Conservation (phyloP, 208 protist species). For the Leptomonas pyrrhocoris region DNA sequence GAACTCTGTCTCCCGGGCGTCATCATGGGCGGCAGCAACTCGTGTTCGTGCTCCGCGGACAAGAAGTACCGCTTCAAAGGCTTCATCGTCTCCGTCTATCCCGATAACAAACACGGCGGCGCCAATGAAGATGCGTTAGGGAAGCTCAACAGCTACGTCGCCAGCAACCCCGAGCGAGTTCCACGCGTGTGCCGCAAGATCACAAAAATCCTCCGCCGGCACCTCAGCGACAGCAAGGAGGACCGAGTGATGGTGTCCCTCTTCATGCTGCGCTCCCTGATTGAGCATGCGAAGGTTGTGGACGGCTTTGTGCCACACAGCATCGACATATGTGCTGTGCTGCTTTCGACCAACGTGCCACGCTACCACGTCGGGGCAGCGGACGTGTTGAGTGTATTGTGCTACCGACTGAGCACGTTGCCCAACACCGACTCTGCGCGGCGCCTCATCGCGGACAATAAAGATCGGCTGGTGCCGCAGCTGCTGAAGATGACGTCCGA, state of each 20-base stretch:
- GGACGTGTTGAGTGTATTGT: constrained; percentile 64
- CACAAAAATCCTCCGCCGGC: constrained; percentile 51
- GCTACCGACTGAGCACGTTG: constrained; percentile 51
- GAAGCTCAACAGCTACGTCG: constrained; percentile 74
- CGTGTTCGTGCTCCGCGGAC: constrained; percentile 50
- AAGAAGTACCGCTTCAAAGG: constrained; percentile 81
- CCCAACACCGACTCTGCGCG: constrained; percentile 57
- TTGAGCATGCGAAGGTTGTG: constrained; percentile 54
- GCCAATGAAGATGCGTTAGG: constrained; percentile 67
- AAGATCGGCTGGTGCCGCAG: constrained; percentile 58
- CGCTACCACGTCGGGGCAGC: constrained; percentile 71
- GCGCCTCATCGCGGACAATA: constrained; percentile 65
- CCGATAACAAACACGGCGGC: constrained; percentile 38
- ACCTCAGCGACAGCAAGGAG: constrained; percentile 43
- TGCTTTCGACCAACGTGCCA: constrained; percentile 41
- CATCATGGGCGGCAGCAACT: constrained; percentile 28
- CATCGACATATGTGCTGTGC: constrained; percentile 56
- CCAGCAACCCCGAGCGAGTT: constrained; percentile 83
- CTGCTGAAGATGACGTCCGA: constrained; percentile 64
- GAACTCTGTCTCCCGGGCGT: too few species aligned
- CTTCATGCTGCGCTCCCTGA: constrained; percentile 62
- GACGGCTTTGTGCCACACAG: constrained; percentile 76
- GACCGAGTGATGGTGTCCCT: constrained; percentile 71
- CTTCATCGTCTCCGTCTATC: constrained; percentile 82
- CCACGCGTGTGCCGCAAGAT: constrained; percentile 87